Evolutionary conservation across 495 filamentous ascomycete species (phyloP).

Genomic region (Friedmanniomyces simplex): DNA sequence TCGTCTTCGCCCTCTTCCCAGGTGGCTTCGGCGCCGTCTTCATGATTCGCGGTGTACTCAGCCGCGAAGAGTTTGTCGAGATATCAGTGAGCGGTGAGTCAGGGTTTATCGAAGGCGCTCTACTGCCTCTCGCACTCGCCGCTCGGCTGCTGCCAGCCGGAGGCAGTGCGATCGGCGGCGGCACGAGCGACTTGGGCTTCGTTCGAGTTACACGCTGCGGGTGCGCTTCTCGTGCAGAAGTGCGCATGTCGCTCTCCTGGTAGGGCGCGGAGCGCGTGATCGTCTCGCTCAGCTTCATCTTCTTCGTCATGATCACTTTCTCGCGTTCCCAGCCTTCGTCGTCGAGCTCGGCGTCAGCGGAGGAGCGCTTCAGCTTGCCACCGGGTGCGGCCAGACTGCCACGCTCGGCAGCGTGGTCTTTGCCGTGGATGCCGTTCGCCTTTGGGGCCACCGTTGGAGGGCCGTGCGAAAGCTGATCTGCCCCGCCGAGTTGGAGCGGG

Average conservation of each 20-base stretch:
- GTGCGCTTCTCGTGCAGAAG: not conserved
- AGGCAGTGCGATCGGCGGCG: conserved; percentile 2
- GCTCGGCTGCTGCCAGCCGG: not conserved
- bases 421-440: conserved; percentile 1
- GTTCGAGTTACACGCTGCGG: not conserved
- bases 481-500: conserved; percentile 4
- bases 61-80: conserved; percentile 11
- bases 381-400: conserved; percentile 17
- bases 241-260: conserved; percentile 24
- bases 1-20: conserved; percentile 47
- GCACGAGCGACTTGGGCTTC: conserved; percentile 2
- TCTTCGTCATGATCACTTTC: conserved; percentile 14
- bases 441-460: not conserved
- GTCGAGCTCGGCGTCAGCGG: conserved; percentile 8
- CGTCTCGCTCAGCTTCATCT: conserved; percentile 19
- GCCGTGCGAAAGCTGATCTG: not conserved
- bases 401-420: conserved; percentile 21
- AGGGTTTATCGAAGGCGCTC: conserved; percentile 3
- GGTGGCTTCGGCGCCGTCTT: conserved; percentile 39
- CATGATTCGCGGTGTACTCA: conserved; percentile 22
- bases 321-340: conserved; percentile 22
- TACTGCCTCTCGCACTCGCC: not conserved
- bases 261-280: conserved; percentile 17
- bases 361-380: conserved; percentile 15
- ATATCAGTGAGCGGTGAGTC: conserved; percentile 18